Conservation (phyloP, 441 rosid genomes). For the Populus trichocarpa region DNA sequence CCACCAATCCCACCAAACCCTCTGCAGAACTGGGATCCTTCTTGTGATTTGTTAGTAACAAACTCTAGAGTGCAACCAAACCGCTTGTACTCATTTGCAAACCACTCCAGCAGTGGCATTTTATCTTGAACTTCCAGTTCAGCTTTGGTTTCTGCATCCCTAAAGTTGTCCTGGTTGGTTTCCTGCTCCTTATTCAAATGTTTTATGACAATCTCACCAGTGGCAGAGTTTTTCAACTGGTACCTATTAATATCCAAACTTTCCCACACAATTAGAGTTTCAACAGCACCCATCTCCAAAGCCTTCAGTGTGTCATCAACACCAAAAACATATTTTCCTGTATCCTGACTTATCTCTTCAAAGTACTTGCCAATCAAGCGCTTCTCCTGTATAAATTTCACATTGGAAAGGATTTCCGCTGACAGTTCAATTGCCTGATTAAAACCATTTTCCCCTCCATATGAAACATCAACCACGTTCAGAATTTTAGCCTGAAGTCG, state of each 20-base stretch:
- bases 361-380: constrained; percentile 89
- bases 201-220: constrained; percentile 57
- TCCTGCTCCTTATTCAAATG: constrained; percentile 76
- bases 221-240: constrained; percentile 45
- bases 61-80: constrained; percentile 79
- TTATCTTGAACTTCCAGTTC: constrained; percentile 72
- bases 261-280: constrained; percentile 86
- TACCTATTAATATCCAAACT: constrained; percentile 65
- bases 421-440: constrained; percentile 91
- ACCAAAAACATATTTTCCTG: constrained; percentile 79
- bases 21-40: constrained; percentile 84
- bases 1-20: constrained; percentile 96
- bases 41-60: constrained; percentile 83
- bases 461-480: constrained; percentile 86
- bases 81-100: too few species aligned
- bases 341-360: constrained; percentile 92
- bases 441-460: constrained; percentile 90
- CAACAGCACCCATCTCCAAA: constrained; percentile 87
- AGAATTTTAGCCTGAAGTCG: constrained; percentile 84
- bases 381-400: constrained; percentile 89
- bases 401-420: constrained; percentile 68
- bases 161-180: constrained; percentile 49
- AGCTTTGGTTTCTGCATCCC: constrained; percentile 40
- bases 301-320: constrained; percentile 82
- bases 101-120: constrained; percentile 77